These are phyloP conservation scores for Mortierella sp. DNA, from an alignment of 371 early-diverging fungal species.

Conservation along the genomic window DNA sequence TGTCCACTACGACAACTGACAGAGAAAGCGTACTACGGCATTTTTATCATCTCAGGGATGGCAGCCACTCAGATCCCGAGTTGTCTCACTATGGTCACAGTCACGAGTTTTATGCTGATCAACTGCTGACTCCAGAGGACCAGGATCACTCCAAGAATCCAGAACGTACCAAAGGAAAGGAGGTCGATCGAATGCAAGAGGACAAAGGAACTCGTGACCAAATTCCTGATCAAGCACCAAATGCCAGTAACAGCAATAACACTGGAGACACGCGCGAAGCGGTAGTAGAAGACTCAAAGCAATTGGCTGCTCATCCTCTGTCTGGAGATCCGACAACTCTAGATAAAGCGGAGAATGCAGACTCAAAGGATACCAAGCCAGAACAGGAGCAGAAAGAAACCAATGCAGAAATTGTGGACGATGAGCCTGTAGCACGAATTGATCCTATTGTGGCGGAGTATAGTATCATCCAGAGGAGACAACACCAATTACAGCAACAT, in stretches of 20 bases:
- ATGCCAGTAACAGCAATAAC: no score
- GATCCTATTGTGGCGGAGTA: conserved; percentile 20
- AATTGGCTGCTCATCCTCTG: no score
- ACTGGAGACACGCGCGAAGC: no score
- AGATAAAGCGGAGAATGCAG: no score
- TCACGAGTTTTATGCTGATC: conserved; percentile 19
- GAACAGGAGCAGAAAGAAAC: not conserved
- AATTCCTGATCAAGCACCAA: not conserved
- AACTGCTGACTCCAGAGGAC: conserved; percentile 7
- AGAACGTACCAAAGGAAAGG: not conserved
- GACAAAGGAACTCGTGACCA: not conserved
- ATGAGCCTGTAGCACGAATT: not conserved
- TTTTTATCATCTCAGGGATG: conserved; percentile 46
- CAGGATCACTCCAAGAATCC: conserved; percentile 1
- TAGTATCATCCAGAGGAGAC: conserved; percentile 1
- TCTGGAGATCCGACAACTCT: no score
- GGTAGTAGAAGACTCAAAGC: no score
- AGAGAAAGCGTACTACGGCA: conserved; percentile 2
- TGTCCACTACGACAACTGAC: not conserved
- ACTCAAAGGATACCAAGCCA: not conserved
- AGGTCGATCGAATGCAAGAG: conserved; percentile 5
- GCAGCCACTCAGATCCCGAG: conserved; percentile 45
- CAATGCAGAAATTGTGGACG: not conserved
- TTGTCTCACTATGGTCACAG: conserved; percentile 21
- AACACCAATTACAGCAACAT: conserved; percentile 2